A percentile compares a stretch with the other conserved stretches of the same genome.
Conservation (phyloP, 305 asterid species). For the Lippia alba region DNA sequence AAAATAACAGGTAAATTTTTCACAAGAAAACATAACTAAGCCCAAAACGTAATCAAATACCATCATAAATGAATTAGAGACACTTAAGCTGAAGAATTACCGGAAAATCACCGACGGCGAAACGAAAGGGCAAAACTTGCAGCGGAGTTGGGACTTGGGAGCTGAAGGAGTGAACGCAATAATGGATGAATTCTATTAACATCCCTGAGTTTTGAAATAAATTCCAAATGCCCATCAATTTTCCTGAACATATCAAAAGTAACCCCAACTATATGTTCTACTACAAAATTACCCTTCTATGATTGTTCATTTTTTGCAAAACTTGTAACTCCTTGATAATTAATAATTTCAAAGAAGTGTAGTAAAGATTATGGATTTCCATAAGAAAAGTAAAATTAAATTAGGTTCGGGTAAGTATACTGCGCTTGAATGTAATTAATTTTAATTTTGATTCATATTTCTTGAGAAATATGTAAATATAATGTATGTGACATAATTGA, state of each 20-base stretch:
- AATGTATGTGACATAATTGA: too few relatives aligned
- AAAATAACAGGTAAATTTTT: not conserved
- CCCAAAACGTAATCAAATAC: not conserved
- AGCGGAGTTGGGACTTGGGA: not conserved
- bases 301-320: not conserved
- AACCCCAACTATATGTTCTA: not conserved
- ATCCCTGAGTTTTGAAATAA: not conserved
- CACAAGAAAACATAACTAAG: not conserved
- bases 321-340: too few relatives aligned
- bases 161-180: constrained; percentile 5
- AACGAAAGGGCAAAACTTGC: not conserved
- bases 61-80: constrained; percentile 7
- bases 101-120: constrained; percentile 18
- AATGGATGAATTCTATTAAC: constrained; percentile 1
- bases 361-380: too few relatives aligned
- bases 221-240: not conserved
- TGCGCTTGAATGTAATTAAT: too few relatives aligned
- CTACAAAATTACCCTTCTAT: not conserved
- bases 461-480: too few relatives aligned
- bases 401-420: too few relatives aligned
- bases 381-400: too few relatives aligned
- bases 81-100: not conserved
- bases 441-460: too few relatives aligned
- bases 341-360: too few relatives aligned
- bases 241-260: not conserved